A percentile compares a stretch with the other conserved stretches of the same genome.
Conservation (phyloP, 129 eudicot genomes). For the Kitagawia praeruptora region DNA sequence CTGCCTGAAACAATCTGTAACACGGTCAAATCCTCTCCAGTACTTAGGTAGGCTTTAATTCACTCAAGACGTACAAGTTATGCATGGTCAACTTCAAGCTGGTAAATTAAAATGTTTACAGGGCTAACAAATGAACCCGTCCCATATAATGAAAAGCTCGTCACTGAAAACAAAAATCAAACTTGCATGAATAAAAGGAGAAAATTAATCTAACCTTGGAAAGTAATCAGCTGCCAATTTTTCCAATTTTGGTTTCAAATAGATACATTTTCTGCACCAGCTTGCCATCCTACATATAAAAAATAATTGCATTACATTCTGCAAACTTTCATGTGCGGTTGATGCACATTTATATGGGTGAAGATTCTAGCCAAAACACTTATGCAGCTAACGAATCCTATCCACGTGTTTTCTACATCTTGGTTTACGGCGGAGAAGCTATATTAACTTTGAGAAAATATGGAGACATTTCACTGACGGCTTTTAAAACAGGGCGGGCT, state of each 20-base stretch:
- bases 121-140: background rate
- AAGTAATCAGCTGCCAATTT: constrained; percentile 66
- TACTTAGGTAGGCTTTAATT: background rate
- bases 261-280: constrained; percentile 94
- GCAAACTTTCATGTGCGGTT: background rate
- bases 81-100: background rate
- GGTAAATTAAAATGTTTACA: background rate
- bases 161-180: background rate
- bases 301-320: constrained; percentile 1
- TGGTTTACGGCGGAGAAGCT: background rate
- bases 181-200: background rate
- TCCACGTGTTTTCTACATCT: too few species aligned
- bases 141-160: background rate
- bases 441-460: too few species aligned
- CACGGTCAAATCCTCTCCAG: background rate
- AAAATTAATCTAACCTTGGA: constrained; percentile 45
- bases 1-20: background rate
- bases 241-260: constrained; percentile 84
- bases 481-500: background rate
- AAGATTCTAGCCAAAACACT: background rate
- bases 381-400: background rate
- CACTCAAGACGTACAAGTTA: background rate
- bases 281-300: constrained; percentile 65
- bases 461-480: background rate
- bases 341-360: background rate